Evolutionary conservation across 805 yeast genomes (phyloP), one percentile per base, ranked within the genome.

Genomic region (Wickerhamiella lipophila): DNA sequence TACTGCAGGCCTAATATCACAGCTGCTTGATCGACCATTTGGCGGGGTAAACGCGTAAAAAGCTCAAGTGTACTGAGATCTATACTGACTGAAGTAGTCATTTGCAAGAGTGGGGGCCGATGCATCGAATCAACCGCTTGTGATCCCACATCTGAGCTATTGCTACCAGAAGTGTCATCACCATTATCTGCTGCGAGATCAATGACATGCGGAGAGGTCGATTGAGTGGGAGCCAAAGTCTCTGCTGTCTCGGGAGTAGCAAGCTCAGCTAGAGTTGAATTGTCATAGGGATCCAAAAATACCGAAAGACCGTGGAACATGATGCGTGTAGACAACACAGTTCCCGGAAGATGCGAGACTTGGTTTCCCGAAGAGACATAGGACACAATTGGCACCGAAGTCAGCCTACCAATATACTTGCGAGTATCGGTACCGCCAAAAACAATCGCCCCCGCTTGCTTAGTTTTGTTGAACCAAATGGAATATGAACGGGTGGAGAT

Each of bases 381-480:
- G 7, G 47, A 45, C 6, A 49, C 50, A 15, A 59, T 35, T 18
- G 64, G 63, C n/a, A 60, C 53, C 3, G 53, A 49, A 21, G 42
- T 43, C 21, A 60, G 46, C 5, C 50, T 29, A 21, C 79, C 79
- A 0, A 56, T 36, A 58, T 68, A 75, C 62, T 73, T 74, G 32
- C 65, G 60, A 30, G 64, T 67, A 56, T 76, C 79, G 42, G 74
- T 61, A 27, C 76, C 81, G 34, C 81, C 80, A 58, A 76, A 76
- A 2, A 32, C 23, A 4, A 49, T 9, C 5, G 41, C 38, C 23
- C 38, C 50, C 21, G 2, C 21, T 6, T 38, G 19, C 19, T 15
- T 12, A 2, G 12, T 13, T 5, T 21, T 49, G 7, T 30, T 15
- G 26, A 30, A 34, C 50, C 50, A 49, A n/a, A 49, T 36, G 6